Conservation (phyloP, 805 yeast genomes). For the Candida ipomoeae region DNA sequence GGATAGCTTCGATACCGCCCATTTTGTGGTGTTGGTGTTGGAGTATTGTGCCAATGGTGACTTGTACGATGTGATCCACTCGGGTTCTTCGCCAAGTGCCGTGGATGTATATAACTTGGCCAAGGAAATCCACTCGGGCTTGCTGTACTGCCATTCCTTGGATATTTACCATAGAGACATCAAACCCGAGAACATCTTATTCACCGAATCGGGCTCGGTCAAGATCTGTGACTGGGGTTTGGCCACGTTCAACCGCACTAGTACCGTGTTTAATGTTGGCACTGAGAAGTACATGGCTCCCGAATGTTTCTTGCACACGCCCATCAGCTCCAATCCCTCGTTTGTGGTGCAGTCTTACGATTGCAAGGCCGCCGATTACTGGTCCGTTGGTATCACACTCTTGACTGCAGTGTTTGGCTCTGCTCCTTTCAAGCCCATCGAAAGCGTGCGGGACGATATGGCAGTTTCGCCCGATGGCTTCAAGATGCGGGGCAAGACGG, state of each 20-base stretch:
- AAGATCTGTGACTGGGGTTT: conserved; percentile 77
- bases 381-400: conserved; percentile 53
- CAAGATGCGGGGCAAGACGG: conserved; percentile 6
- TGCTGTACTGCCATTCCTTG: conserved; percentile 50
- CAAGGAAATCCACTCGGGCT: conserved; percentile 49
- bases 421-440: conserved; percentile 45
- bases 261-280: conserved; percentile 42
- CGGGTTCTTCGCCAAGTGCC: conserved; percentile 13
- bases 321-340: conserved; percentile 6
- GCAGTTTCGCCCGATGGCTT: conserved; percentile 10
- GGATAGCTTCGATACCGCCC: conserved; percentile 52
- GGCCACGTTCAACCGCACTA: conserved; percentile 35
- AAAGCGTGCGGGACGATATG: conserved; percentile 3
- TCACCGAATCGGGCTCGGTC: conserved; percentile 47
- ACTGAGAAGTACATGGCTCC: conserved; percentile 63
- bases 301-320: conserved; percentile 33
- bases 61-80: conserved; percentile 52
- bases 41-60: conserved; percentile 69
- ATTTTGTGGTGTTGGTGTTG: conserved; percentile 52
- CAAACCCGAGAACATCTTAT: conserved; percentile 67
- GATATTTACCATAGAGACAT: conserved; percentile 69
- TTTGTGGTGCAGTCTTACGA: conserved; percentile 27
- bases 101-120: conserved; percentile 37
- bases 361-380: conserved; percentile 46
- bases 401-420: conserved; percentile 49